A percentile compares a stretch with the other conserved stretches of the same genome.
phyloP scores from a whole-genome alignment of 192 early-diverging fungal species.

The Oehlia diaphana region DNA sequence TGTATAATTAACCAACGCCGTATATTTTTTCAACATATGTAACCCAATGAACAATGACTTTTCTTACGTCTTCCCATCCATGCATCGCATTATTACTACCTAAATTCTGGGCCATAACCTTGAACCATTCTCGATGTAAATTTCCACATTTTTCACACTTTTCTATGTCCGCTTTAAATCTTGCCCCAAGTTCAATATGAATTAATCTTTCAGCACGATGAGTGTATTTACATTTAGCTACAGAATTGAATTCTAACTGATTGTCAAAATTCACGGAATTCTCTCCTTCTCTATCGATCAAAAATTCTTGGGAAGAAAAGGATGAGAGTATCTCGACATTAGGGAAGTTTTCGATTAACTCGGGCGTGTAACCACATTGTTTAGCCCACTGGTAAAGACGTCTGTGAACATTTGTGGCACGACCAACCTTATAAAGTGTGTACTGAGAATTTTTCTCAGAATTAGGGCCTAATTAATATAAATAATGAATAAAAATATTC shows the following conservation, averaged over 20 bases:
- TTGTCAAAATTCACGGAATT: constrained; percentile 12
- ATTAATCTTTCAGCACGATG: constrained; percentile 48
- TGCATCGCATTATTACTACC: constrained; percentile 29
- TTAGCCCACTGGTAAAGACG: constrained; percentile 49
- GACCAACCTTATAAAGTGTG: constrained; percentile 49
- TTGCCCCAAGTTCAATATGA: constrained; percentile 46
- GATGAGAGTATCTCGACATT: neutral
- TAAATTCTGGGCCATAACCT: constrained; percentile 25
- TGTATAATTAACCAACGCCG: constrained; percentile 32
- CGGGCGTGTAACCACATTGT: constrained; percentile 46
- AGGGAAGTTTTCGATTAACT: constrained; percentile 48
- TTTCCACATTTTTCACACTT: constrained; percentile 40
- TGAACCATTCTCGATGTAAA: constrained; percentile 48
- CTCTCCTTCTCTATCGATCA: constrained; percentile 35
- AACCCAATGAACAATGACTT: constrained; percentile 44
- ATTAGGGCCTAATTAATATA: neutral
- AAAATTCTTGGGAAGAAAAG: constrained; percentile 29
- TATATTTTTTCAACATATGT: constrained; percentile 43
- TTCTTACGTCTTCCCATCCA: constrained; percentile 39
- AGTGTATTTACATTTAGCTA: constrained; percentile 39
- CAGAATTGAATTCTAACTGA: too few species aligned
- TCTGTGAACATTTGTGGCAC: constrained; percentile 45
- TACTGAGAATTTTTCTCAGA: constrained; percentile 10
- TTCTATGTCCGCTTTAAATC: constrained; percentile 36
- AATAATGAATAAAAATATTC: neutral